Evolutionary conservation across 768 basidiomycete genomes (phyloP).

Genomic region (Leccinum ochraceum): DNA sequence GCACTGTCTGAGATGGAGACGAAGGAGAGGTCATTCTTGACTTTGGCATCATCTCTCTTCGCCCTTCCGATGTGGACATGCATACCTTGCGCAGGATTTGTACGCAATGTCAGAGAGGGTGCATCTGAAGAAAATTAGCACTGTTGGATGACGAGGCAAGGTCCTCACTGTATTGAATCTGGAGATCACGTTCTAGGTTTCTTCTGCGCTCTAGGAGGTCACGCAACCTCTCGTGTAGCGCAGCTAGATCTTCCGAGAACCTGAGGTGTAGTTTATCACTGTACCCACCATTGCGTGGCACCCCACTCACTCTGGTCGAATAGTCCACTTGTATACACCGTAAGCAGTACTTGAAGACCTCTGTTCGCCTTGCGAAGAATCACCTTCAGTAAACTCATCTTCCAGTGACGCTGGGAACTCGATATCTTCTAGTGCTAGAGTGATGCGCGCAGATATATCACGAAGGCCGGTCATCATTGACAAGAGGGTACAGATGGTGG

Average conservation of each 20-base stretch:
- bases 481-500: slow-evolving; percentile 53
- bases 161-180: slow-evolving; percentile 51
- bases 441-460: slow-evolving; percentile 57
- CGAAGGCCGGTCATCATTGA: slow-evolving; percentile 51
- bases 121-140: slow-evolving; percentile 46
- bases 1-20: slow-evolving; percentile 59
- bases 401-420: slow-evolving; percentile 21
- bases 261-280: slow-evolving; percentile 35
- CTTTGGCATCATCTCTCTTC: slow-evolving; percentile 58
- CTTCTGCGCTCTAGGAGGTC: slow-evolving; percentile 47
- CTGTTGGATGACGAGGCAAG: background rate
- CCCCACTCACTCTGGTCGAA: slow-evolving; percentile 63
- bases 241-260: slow-evolving; percentile 56
- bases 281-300: background rate
- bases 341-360: slow-evolving; percentile 27
- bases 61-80: slow-evolving; percentile 69
- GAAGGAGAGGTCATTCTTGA: slow-evolving; percentile 53
- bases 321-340: slow-evolving; percentile 48
- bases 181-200: slow-evolving; percentile 55
- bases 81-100: slow-evolving; percentile 67
- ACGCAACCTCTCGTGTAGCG: slow-evolving; percentile 50
- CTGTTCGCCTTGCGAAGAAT: slow-evolving; percentile 15
- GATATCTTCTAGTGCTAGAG: slow-evolving; percentile 42
- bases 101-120: slow-evolving; percentile 72
- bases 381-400: slow-evolving; percentile 28